Base-by-base conservation (phyloP, 148 eudicot genomes). In the Spergularia marina region DNA sequence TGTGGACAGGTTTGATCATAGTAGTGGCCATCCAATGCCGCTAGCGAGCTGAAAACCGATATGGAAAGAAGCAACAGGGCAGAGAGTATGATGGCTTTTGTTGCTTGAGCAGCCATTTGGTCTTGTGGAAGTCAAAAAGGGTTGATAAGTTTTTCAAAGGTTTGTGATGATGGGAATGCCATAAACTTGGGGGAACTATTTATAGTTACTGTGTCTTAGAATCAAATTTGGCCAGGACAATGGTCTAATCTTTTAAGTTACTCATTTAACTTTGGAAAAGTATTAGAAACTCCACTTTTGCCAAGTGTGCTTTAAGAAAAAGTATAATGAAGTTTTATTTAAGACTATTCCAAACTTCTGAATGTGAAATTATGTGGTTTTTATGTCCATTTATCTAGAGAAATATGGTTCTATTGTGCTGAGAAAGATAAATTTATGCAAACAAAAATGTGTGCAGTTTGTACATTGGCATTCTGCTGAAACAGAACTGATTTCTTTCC, bases 1-100 rank as follows among this genome's bases (percentile, higher is more conserved):
- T 82, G 85, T 25, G 89, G 93, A 76, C 92, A 91, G 63, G 86
- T 86, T 76, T 83, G 75, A 68, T 83, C 81, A 59, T 89, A 89
- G 12, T 86, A 85, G 57, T 84, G 81, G n/a, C 82, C 73, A 60
- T 86, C 80, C 68, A 87, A 89, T 51, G 61, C 71, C 36, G 87
- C 88, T 67, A 76, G 73, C 49, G 71, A 8, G 61, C 39, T 4
- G 40, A 63, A 44, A 49, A 70, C 65, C 18, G 70, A 44, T 12
- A 75, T 13, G 2, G 79, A 68, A 64, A 74, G 75, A 21, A 70
- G 66, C 20, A 60, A n/a, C 55, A 80, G 56, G 53, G 73, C 47
- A 17, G 72, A 47, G 65, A 55, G 12, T 65, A 70, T 53, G 51
- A 70, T 34, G 57, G 56, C 6, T 54, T 63, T 75, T 47, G 77